Conservation (phyloP, 208 protist genomes). For the Crithidia bombi region DNA sequence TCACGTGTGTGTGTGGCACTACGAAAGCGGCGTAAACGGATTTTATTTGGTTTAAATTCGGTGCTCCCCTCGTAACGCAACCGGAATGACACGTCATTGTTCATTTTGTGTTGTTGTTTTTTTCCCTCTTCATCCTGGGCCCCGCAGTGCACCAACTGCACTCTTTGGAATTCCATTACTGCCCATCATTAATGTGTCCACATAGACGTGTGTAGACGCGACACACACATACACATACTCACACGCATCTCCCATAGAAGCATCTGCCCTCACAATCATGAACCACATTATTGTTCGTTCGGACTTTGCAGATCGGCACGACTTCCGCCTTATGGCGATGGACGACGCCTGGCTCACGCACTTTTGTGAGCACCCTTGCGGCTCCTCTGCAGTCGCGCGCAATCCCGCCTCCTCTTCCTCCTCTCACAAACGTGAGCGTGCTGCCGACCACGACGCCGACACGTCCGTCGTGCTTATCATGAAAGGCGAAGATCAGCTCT, state of each 20-base stretch:
- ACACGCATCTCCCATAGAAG: no score
- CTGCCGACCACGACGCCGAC: not conserved
- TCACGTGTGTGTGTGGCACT: no score
- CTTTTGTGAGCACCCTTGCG: slow-evolving; percentile 7
- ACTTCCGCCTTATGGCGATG: slow-evolving; percentile 58
- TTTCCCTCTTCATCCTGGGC: no score
- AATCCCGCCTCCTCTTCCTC: no score
- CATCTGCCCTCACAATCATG: no score
- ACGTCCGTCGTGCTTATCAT: slow-evolving; percentile 40
- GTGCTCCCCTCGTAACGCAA: no score
- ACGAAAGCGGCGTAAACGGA: no score
- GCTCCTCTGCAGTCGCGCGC: not conserved
- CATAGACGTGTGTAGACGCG: slow-evolving; percentile 2
- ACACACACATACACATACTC: not conserved
- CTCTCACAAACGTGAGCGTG: slow-evolving; percentile 7
- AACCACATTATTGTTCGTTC: slow-evolving; percentile 43
- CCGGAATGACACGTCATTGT: no score
- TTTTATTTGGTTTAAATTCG: no score
- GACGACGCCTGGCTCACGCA: slow-evolving; percentile 35
- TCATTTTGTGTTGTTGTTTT: no score
- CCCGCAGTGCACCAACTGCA: no score
- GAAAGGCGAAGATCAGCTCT: slow-evolving; percentile 49
- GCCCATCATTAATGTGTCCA: not conserved
- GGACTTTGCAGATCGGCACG: slow-evolving; percentile 40
- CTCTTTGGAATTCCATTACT: not conserved